Base-by-base conservation (phyloP, 345 rosid genomes). In the Salix brachista region DNA sequence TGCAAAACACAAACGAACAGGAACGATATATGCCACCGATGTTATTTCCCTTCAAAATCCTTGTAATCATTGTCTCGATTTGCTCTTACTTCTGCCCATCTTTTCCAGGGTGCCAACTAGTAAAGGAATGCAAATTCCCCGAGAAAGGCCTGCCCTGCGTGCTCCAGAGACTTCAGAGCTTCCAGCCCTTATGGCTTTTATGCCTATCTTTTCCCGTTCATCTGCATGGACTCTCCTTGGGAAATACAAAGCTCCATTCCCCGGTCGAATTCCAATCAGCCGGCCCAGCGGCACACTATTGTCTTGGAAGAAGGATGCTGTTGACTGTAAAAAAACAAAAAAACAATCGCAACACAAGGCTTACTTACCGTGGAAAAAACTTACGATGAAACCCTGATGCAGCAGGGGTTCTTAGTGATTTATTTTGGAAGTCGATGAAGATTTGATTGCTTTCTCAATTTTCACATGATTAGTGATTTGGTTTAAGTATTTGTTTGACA, bases 281-380 rank as follows among this genome's bases (percentile, higher is more conserved):
- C 79, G 77, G 28, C 92, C 92, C 3, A 86, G 78, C 1, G 92
- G 75, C 42, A 82, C 81, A 18, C 87, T 87, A 44, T 60, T 28
- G 60, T 87, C 89, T 73, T 84, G 89, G 82, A 89, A 89, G 83
- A 89, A 87, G 4, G 90, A 89, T 8, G 84, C 87, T 5, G 89
- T 78, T 8, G 92, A 86, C 92, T 87, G 86, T 36, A 68, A 39
- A 21, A 69, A 18, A 23, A 10, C 42, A 3, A 54, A 65, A 3
- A 48, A 30, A 68, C 5, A 34, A 32, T 8, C 1, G 8, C 5
- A 60, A 14, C 65, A 14, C 18, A 8, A 34, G 44, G 19, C 18
- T 30, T 2, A 41, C 19, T 74, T 74, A 28, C 2, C 39, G n/a
- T 4, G 4, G 42, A 30, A 50, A 26, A 17, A 37, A 21, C 5